Evolutionary conservation across 192 early-diverging fungal species (phyloP).

Genomic region (Cladochytrium replicatum): DNA sequence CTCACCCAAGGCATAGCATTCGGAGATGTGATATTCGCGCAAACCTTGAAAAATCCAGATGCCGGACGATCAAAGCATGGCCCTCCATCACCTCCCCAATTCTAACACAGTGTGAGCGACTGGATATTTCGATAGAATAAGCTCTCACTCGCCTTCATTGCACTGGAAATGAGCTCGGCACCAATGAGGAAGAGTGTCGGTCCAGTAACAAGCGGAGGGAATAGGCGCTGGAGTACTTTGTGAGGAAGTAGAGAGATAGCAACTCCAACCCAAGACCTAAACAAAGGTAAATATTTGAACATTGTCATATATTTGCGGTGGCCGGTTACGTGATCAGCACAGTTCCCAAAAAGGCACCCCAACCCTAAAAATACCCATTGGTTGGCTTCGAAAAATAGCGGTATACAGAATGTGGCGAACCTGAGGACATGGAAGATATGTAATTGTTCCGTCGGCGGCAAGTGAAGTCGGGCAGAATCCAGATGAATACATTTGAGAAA

Average conservation of each 20-base stretch:
- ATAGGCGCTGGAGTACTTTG: conserved; percentile 31
- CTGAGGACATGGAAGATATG: conserved; percentile 28
- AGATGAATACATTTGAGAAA: conserved; percentile 33
- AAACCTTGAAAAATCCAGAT: conserved; percentile 33
- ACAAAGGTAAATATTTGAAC: too few relatives aligned
- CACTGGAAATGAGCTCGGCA: conserved; percentile 28
- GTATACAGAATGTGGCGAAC: neutral
- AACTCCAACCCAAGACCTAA: conserved; percentile 33
- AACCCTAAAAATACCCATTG: conserved; percentile 12
- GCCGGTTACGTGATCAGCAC: too few relatives aligned
- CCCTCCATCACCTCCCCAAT: conserved; percentile 42
- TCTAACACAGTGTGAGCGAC: too few relatives aligned
- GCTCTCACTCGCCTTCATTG: conserved; percentile 12
- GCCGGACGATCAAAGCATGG: conserved; percentile 28
- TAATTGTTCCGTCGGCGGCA: conserved; percentile 25
- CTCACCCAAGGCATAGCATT: conserved; percentile 45
- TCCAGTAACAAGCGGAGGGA: conserved; percentile 48
- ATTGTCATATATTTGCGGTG: too few relatives aligned
- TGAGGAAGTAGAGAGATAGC: conserved; percentile 37
- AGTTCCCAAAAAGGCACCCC: conserved; percentile 43
- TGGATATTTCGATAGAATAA: neutral
- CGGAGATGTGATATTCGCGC: conserved; percentile 27
- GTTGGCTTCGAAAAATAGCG: neutral
- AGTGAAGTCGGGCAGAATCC: conserved; percentile 21
- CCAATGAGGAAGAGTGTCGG: conserved; percentile 39